Base-by-base conservation (phyloP, 2,329 filamentous ascomycete genomes). In the Spiromastix sp. region DNA sequence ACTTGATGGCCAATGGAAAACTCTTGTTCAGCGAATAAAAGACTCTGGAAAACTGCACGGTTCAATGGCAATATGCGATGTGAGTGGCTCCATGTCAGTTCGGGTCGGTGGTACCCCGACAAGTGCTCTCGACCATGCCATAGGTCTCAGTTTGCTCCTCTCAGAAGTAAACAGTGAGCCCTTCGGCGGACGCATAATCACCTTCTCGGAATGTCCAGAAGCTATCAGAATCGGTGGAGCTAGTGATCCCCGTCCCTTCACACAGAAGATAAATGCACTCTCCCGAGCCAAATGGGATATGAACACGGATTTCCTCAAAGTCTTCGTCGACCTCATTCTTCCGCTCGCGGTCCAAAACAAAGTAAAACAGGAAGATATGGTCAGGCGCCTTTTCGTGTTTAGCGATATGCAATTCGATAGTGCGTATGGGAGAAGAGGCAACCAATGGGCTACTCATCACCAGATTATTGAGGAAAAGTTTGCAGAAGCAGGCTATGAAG, bases 311-410 rank as follows among this genome's bases (percentile, higher is more conserved):
- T 70, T 77, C 37, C 59, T 64, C 4, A 60, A 67, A 15, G 71
- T 75, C 3, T 77, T 78, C 38, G 61, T 67, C 34, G 34, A 61
- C 0, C 53, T 75, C 2, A 66, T 77, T 30, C 63, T 77, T 0
- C 70, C 70, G 2, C 64, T 72, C 59, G 72, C 73, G 0, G 34
- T 67, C 5, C 29, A 59, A 30, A 60, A 73, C 42, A 61, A 69
- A 8, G 45, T 77, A 21, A 62, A 57, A 42, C 64, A 60, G 25
- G 68, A 74, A 36, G 65, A 77, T 25, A 77, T 78, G 72, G 64
- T 77, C 11, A 75, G 74, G 55, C 67, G 69, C 3, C 48, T 78
- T 11, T 76, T 78, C 45, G 67, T 77, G 21, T 77, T 77, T 45
- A 68, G 60, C 29, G 72, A 76, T 48, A 77, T 77, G 73, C 71